Evolutionary conservation across 768 basidiomycete genomes (phyloP).

Genomic region (Lanmaoa pseudosensibilis): DNA sequence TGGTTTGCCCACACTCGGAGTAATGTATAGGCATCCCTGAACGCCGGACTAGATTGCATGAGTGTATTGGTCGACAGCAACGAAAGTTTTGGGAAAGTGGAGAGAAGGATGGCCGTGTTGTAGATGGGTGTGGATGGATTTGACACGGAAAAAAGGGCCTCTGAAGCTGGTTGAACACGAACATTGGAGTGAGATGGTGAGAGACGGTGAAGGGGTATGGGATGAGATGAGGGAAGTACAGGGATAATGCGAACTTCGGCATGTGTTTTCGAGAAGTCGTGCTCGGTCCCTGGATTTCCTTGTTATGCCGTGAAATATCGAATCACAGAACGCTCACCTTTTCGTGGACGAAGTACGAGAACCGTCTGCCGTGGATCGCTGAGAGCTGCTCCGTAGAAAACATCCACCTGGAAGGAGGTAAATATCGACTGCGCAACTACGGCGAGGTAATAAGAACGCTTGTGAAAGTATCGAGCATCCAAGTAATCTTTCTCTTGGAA

Average conservation of each 20-base stretch:
- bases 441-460: conserved; percentile 87
- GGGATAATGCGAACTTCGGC: conserved; percentile 76
- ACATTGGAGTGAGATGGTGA: conserved; percentile 76
- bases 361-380: conserved; percentile 67
- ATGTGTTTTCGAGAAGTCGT: conserved; percentile 67
- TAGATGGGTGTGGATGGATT: conserved; percentile 69
- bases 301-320: conserved; percentile 11
- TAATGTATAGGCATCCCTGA: conserved; percentile 71
- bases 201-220: conserved; percentile 66
- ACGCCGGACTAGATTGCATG: conserved; percentile 53
- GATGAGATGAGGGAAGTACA: conserved; percentile 54
- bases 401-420: conserved; percentile 52
- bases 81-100: conserved; percentile 37
- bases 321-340: conserved; percentile 43
- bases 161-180: conserved; percentile 37
- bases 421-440: conserved; percentile 65
- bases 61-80: conserved; percentile 50
- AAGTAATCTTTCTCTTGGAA: conserved; percentile 97
- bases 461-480: conserved; percentile 88
- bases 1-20: conserved; percentile 91
- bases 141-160: conserved; percentile 17
- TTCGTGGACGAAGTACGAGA: conserved; percentile 56
- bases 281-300: conserved; percentile 45
- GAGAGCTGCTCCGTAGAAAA: conserved; percentile 55
- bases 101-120: conserved; percentile 68